Evolutionary conservation across 192 early-diverging fungal species (phyloP).

Genomic region (Coemansia sp.): DNA sequence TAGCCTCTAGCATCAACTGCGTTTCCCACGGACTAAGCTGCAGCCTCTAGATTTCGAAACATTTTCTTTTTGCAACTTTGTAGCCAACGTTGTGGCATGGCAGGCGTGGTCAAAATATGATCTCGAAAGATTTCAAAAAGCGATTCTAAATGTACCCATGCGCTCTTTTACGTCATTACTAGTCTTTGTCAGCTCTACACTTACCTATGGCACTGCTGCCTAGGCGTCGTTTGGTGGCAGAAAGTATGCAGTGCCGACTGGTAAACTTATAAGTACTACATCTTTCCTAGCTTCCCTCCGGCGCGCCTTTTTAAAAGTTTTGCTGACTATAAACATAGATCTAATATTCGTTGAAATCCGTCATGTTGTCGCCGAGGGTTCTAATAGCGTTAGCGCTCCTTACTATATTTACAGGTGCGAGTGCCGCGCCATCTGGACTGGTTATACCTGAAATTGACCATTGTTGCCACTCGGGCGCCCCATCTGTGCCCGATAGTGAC

Average conservation of each 20-base stretch:
- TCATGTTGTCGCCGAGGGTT: neutral
- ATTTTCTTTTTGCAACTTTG: neutral
- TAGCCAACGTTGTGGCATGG: neutral
- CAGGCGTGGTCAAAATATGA: neutral
- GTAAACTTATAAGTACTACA: neutral
- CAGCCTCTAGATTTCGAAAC: neutral
- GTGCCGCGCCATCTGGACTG: neutral
- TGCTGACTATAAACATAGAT: neutral
- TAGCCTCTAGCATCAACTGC: neutral
- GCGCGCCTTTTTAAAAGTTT: neutral
- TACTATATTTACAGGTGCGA: neutral
- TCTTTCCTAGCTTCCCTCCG: neutral
- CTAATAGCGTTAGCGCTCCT: neutral
- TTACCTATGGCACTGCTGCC: neutral
- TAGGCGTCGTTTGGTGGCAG: neutral
- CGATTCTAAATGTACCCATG: constrained; percentile 5
- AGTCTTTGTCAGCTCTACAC: neutral
- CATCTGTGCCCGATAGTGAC: neutral
- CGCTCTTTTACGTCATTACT: neutral
- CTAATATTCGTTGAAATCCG: neutral
- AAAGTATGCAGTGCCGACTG: neutral
- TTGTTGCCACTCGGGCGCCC: neutral
- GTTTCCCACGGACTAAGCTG: neutral
- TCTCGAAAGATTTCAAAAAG: neutral
- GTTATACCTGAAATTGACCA: neutral